Evolutionary conservation across 2,329 filamentous ascomycete species (phyloP), one percentile per base, ranked within the genome.

Genomic region (Diaporthe vexans): DNA sequence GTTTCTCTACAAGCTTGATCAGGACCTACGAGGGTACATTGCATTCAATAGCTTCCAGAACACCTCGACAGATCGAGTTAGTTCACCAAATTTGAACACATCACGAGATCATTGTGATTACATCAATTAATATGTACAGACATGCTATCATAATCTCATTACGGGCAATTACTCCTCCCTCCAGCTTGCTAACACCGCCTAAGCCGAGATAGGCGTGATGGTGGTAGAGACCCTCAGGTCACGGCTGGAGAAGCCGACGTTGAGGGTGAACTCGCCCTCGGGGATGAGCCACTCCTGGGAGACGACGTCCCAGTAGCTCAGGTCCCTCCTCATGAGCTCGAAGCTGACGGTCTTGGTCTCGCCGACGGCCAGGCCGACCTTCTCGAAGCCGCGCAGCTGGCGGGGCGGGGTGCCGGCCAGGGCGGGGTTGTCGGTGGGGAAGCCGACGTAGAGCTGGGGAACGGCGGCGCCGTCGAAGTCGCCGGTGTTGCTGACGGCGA

Each of bases 361-460:
- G 0, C 87, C 86, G 0, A 83, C 77, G 5, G 78, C 77, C 1
- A 91, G 79, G 4, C 77, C 77, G 1, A 88, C 77, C 80, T 90
- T 91, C 4, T 88, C 85, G 73, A 91, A 91, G 65, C 82, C 88
- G 76, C 88, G 83, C 9, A 89, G 84, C 77, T 87, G 85, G 65
- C 82, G 82, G 6, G 85, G 82, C 0, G 89, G 89, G 13, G 88
- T 89, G 63, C 82, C 83, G 19, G 80, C 73, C 84, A 81, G 72
- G 58, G 75, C 69, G 40, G 61, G 58, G 59, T 75, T 91, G 63
- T 5, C 63, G 13, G 46, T 2, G 2, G 92, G 88, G 78, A 85
- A 76, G 61, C 83, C 87, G 70, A 93, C 76, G 81, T 93, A 89
- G 40, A 90, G 80, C 82, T 92, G 90, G 0, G 87, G 83, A 0